Evolutionary conservation across 371 early-diverging fungal genomes (phyloP), one percentile per base, ranked within the genome.

Genomic region (Circinella umbellata): DNA sequence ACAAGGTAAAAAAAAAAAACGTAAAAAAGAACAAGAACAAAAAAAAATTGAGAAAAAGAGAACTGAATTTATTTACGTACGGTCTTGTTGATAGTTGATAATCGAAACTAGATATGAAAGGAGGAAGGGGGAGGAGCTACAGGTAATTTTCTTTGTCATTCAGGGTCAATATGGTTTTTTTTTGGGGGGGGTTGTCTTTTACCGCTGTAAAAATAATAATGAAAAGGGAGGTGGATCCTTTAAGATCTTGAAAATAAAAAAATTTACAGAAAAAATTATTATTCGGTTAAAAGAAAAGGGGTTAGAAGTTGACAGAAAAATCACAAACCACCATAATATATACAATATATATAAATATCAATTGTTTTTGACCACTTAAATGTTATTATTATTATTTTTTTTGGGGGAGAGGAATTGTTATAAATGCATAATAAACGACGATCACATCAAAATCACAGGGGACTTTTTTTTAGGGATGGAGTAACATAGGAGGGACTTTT

Each of bases 1-100:
- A 64, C 46, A 9, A 13, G 34, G 9, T 27, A 48, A 64, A 15
- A 9, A 48, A 64, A 15, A 9, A 15, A 34, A 15, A 20, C 34
- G 34, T 7, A 34, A 64, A 48, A 34, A 20, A 17, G 20, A 35
- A 35, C 18, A 48, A 37, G 36, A 38, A 65, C 42, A 38, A 65
- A 54, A 65, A 55, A 38, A 55, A 51, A 15, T 51, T 18, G 54
- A 65, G 6, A 57, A n/a, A 17, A 57, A 13, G 27, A 57, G 9
- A 10, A 10, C 34, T 34, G 57, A 27, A 57, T 57, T 27, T 57
- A 57, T 57, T 57, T 42, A 9, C 42, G 7, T 51, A n/a, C 51
- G 15, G 51, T 51, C 51, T 34, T 57, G 57, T 27, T 57, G 57
- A n/a, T 54, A n/a, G 54, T 15, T n/a, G 47, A 11, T 15, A 15